Percentiles rank a stretch among this genome's conserved stretches.
These are phyloP conservation scores for Sphaerobolus stellatus DNA, from an alignment of 1,284 basidiomycete species.

Conservation along the genomic window DNA sequence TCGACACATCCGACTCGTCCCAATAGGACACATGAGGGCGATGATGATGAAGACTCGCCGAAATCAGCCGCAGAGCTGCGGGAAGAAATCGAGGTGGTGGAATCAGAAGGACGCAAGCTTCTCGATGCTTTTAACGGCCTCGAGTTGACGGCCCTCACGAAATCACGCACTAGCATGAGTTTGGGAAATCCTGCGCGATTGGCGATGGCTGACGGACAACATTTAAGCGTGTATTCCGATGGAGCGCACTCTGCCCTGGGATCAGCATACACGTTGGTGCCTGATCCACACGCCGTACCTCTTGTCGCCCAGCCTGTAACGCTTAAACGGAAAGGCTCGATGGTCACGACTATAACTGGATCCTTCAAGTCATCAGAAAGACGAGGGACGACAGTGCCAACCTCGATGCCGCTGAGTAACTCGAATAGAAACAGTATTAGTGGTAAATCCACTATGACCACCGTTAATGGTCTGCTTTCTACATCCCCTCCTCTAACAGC, in stretches of 20 bases:
- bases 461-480: not conserved
- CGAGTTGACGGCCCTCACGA: slow-evolving; percentile 63
- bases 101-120: slow-evolving; percentile 63
- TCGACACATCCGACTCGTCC: not conserved
- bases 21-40: slow-evolving; percentile 10
- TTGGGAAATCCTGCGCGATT: no score
- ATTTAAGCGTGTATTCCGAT: slow-evolving; percentile 37
- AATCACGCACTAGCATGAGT: slow-evolving; percentile 40
- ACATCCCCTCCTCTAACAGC: slow-evolving; percentile 4
- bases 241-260: slow-evolving; percentile 47
- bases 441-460: not conserved
- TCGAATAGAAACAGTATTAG: no score
- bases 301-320: slow-evolving; percentile 25
- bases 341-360: slow-evolving; percentile 15
- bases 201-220: no score
- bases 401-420: no score
- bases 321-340: slow-evolving; percentile 48
- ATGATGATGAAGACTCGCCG: slow-evolving; percentile 29
- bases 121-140: slow-evolving; percentile 75
- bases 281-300: slow-evolving; percentile 26
- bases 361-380: slow-evolving; percentile 50
- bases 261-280: slow-evolving; percentile 53
- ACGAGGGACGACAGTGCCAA: no score
- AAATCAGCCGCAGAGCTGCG: slow-evolving; percentile 61
- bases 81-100: slow-evolving; percentile 61